Evolutionary conservation across 2,329 filamentous ascomycete species (phyloP), one percentile per base, ranked within the genome.

Genomic region (Periconia macrospinosa): DNA sequence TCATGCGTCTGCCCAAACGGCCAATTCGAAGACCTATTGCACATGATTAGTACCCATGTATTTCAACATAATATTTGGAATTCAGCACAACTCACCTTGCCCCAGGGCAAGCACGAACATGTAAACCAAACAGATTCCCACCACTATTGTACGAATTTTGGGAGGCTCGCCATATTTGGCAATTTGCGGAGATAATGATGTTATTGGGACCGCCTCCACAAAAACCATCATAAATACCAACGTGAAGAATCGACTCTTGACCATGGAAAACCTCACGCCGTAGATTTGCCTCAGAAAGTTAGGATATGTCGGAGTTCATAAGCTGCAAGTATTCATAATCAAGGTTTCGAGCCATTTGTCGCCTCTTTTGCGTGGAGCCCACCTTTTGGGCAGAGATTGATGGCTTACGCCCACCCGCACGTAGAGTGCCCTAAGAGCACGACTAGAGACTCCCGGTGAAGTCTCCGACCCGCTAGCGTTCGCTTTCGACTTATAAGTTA

Each of bases 91-190:
- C 53, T 48, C 51, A 62, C 61, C 63, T 54, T 63, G 61, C 15
- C 54, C 48, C 20, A 59, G 23, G n/a, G 60, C 60, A 11, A 66
- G 60, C 18, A 60, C 6, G 19, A 61, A 58, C 2, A 53, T 53
- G 37, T 54, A 59, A 7, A 50, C 9, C 2, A 65, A 50, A 41
- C 63, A 65, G 13, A 59, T 27, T 3, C 56, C 48, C 10, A 61
- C 56, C 6, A 59, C 59, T 23, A 23, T 9, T 18, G 14, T 45
- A n/a, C 23, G 43, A 30, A 33, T 33, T 9, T 14, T 2, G 9
- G 23, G 43, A 6, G 15, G 20, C n/a, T 30, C n/a, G 14, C n/a
- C 23, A n/a, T 37, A 37, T n/a, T 37, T 37, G 6, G 33, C 5
- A 10, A 37, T n/a, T 14, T 10, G 33, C 15, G 33, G 3, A 5